Evolutionary conservation across 2,329 filamentous ascomycete genomes (phyloP).

Genomic region (Pseudovirgaria hyperparasitica): DNA sequence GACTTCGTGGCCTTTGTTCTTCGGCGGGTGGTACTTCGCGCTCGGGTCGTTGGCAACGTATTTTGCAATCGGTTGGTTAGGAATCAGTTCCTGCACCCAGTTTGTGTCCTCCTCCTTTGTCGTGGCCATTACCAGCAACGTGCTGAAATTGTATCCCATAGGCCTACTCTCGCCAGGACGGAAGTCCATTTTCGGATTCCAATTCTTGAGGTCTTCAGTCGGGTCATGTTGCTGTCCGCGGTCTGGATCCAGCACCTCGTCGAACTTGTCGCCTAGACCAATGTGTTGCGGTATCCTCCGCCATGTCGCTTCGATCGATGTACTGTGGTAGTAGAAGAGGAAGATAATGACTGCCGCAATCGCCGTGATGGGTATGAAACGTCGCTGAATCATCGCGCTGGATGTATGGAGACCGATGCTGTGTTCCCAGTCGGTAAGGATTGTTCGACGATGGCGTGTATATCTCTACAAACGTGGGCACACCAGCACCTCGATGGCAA

Average conservation of each 20-base stretch:
- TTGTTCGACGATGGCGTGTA: too few relatives aligned
- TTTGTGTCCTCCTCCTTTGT: slow-evolving; percentile 37
- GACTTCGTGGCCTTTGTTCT: slow-evolving; percentile 50
- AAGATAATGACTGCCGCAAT: slow-evolving; percentile 12
- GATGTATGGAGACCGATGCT: too few relatives aligned
- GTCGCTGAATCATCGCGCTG: slow-evolving; percentile 11
- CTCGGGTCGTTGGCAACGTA: slow-evolving; percentile 40
- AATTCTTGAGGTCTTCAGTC: slow-evolving; percentile 17
- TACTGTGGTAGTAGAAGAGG: slow-evolving; percentile 27
- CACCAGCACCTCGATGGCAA: too few relatives aligned
- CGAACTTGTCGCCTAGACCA: slow-evolving; percentile 25
- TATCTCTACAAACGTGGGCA: too few relatives aligned
- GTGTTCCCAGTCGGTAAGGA: too few relatives aligned
- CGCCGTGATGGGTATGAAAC: slow-evolving; percentile 18
- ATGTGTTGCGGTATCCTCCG: slow-evolving; percentile 26
- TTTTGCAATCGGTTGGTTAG: slow-evolving; percentile 32
- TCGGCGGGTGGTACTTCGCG: slow-evolving; percentile 36
- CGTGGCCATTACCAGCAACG: slow-evolving; percentile 41
- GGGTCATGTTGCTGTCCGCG: slow-evolving; percentile 11
- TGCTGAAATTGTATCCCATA: slow-evolving; percentile 37
- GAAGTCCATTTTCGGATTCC: slow-evolving; percentile 24
- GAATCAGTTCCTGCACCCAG: slow-evolving; percentile 43
- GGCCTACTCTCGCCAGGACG: slow-evolving; percentile 22
- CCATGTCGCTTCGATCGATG: slow-evolving; percentile 21
- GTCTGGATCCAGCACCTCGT: slow-evolving; percentile 7